These are phyloP conservation scores for Mycena albidolilacea DNA, from an alignment of 768 basidiomycete species.

Conservation along the genomic window DNA sequence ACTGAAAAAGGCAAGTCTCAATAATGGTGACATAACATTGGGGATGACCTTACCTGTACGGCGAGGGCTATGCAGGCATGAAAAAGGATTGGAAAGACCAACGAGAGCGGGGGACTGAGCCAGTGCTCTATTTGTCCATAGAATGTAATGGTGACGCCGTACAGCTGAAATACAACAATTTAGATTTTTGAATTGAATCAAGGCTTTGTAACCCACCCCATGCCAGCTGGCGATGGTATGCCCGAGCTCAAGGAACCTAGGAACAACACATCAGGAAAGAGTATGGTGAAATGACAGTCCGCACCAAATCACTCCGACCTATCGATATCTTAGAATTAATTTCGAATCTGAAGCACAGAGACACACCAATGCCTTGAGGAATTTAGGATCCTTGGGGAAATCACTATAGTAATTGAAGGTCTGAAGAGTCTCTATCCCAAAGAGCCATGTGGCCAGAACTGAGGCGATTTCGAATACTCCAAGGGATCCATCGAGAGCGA, in stretches of 20 bases:
- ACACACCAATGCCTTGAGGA: not conserved
- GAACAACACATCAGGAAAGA: not conserved
- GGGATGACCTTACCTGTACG: conserved; percentile 1
- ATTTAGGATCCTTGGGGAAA: conserved; percentile 4
- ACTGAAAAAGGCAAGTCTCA: too few relatives aligned
- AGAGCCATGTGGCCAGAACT: not conserved
- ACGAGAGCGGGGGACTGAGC: conserved; percentile 5
- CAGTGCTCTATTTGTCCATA: conserved; percentile 1
- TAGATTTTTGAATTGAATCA: not conserved
- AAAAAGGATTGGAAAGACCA: not conserved
- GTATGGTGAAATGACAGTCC: not conserved
- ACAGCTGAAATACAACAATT: not conserved
- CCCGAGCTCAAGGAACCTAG: conserved; percentile 4
- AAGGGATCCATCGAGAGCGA: conserved; percentile 10
- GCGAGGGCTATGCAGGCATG: not conserved
- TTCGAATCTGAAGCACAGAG: not conserved
- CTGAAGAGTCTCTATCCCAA: conserved; percentile 15
- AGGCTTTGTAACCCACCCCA: not conserved
- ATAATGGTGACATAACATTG: too few relatives aligned
- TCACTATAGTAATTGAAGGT: conserved; percentile 9
- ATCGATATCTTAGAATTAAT: not conserved
- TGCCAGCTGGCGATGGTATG: not conserved
- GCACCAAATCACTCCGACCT: conserved; percentile 18
- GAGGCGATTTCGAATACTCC: conserved; percentile 12
- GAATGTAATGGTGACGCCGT: conserved; percentile 8